Conservation (phyloP, 169 alveolate species). For the Plasmodium coatneyi region DNA sequence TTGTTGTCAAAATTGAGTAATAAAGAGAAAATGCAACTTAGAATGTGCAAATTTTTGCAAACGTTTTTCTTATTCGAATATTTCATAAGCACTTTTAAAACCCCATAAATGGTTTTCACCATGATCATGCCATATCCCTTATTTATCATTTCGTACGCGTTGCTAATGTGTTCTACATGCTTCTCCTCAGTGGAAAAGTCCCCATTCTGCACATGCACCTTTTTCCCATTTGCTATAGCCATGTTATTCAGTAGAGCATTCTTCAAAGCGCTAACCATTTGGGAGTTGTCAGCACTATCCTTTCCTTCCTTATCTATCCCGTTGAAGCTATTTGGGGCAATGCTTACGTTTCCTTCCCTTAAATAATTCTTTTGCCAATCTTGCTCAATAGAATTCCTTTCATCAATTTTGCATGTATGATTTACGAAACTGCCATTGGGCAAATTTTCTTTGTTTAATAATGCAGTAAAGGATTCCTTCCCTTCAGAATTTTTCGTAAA, state of each 20-base stretch:
- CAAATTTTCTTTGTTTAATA: not conserved
- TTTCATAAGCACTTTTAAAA: conserved; percentile 20
- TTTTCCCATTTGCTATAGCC: not conserved
- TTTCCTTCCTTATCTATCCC: not conserved
- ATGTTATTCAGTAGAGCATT: not conserved
- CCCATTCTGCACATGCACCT: not conserved
- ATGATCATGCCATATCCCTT: not conserved
- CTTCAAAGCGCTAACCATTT: not conserved
- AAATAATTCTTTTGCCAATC: not conserved
- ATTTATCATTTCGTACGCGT: not conserved
- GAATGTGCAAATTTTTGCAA: conserved; percentile 40
- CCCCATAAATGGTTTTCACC: conserved; percentile 4
- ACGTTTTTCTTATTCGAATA: conserved; percentile 22
- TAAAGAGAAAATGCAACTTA: conserved; percentile 29
- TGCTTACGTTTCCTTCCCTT: not conserved
- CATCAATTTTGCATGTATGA: not conserved
- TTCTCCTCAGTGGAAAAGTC: not conserved
- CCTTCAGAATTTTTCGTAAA: not conserved
- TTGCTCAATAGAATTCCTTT: not conserved
- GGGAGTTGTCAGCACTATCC: not conserved
- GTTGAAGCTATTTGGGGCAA: not conserved
- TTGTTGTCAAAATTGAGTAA: conserved; percentile 14
- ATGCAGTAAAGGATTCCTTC: not conserved
- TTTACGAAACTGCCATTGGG: not conserved
- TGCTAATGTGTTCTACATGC: not conserved